phyloP scores from a whole-genome alignment of 371 early-diverging fungal species.

The Mucor indicus region DNA sequence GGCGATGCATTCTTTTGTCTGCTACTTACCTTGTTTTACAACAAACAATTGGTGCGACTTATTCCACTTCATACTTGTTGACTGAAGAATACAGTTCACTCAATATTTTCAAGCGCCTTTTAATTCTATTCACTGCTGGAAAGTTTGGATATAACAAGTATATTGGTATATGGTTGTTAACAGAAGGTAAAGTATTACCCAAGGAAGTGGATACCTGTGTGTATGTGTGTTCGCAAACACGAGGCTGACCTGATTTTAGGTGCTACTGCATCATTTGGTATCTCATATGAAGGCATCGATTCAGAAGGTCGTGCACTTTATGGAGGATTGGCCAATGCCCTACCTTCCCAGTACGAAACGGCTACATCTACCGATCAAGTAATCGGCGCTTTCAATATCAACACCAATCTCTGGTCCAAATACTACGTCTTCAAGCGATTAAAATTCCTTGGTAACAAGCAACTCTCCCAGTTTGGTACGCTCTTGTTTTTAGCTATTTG shows the following conservation, averaged over 20 bases:
- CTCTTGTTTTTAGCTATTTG: slow-evolving; percentile 68
- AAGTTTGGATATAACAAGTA: slow-evolving; percentile 66
- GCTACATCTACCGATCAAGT: slow-evolving; percentile 60
- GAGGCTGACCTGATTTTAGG: slow-evolving; percentile 27
- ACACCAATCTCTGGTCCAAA: slow-evolving; percentile 75
- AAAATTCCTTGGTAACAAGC: slow-evolving; percentile 61
- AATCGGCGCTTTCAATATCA: slow-evolving; percentile 67
- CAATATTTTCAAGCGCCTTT: slow-evolving; percentile 33
- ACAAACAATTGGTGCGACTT: slow-evolving; percentile 47
- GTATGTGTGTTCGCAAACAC: too few relatives aligned
- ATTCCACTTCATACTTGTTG: slow-evolving; percentile 47
- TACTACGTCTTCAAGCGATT: slow-evolving; percentile 72
- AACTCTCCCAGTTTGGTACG: slow-evolving; percentile 54
- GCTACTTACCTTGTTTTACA: slow-evolving; percentile 50
- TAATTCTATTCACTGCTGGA: slow-evolving; percentile 49
- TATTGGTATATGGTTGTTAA: slow-evolving; percentile 67
- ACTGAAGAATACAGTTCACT: slow-evolving; percentile 48
- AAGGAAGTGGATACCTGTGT: too few relatives aligned
- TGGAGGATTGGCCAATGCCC: slow-evolving; percentile 61
- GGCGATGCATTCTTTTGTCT: slow-evolving; percentile 45
- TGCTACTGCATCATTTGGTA: slow-evolving; percentile 58
- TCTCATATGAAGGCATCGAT: slow-evolving; percentile 62
- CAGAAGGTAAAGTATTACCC: slow-evolving; percentile 48
- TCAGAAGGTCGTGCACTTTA: slow-evolving; percentile 45
- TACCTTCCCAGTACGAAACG: slow-evolving; percentile 44